Evolutionary conservation across 352 stramenopile species (phyloP), one percentile per base, ranked within the genome.

Genomic region (Pythium monospermum): DNA sequence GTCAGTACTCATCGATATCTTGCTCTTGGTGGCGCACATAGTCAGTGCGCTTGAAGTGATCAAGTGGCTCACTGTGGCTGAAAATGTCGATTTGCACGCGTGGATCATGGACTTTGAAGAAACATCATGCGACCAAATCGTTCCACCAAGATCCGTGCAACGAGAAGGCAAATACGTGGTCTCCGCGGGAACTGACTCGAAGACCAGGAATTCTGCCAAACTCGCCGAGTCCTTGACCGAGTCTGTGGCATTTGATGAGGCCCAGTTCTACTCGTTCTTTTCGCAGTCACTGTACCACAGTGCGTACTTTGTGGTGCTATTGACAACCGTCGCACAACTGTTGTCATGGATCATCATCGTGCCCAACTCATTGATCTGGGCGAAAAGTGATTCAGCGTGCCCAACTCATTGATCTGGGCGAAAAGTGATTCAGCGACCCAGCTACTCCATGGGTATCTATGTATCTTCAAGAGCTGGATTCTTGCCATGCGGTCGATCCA

Each of bases 181-280:
- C n/a, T n/a, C n/a, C n/a, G n/a, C n/a, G n/a, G n/a, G n/a, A n/a
- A n/a, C n/a, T n/a, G n/a, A n/a, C n/a, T n/a, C n/a, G n/a, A n/a
- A n/a, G 30, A 35, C 30, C 13, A 13, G 30, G 7, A 13, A 35
- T 35, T 35, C 13, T 13, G 13, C 30, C 7, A 35, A 35, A 35
- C 13, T 13, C 7, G 30, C 8, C 13, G 30, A 35, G 13, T 8
- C 8, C 30, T 13, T 42, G 25, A 59, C 42, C 1, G 51, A 59
- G 7, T 15, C 32, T 13, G 19, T 58, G 11, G 50, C 49, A 22
- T 60, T 60, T 28, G 45, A 44, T 16, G 61, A 69, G 41, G 51
- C 56, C 32, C 57, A 38, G 19, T 66, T 66, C 36, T 66, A 70
- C 57, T 58, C 57, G 32, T 60, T 64, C 40, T 71, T 71, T 40